These are phyloP conservation scores for Mortierella sp. DNA, from an alignment of 371 early-diverging fungal genomes.

Conservation along the genomic window DNA sequence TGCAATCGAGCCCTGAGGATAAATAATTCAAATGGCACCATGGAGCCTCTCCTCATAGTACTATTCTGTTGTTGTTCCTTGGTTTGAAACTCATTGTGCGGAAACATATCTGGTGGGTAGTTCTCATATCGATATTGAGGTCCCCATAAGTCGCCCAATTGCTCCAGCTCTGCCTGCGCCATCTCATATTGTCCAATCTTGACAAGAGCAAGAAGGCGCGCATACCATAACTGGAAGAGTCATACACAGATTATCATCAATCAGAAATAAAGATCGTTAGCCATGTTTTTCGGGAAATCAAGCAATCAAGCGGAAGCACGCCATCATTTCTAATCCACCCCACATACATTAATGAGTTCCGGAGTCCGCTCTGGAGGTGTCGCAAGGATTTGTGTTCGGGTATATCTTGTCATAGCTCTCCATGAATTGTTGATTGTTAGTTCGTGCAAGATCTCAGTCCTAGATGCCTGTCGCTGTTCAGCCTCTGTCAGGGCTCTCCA, in stretches of 20 bases:
- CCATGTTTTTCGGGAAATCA: background rate
- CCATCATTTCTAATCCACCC: background rate
- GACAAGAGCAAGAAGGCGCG: constrained; percentile 64
- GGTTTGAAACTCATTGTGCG: constrained; percentile 17
- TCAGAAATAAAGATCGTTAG: background rate
- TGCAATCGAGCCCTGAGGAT: constrained; percentile 67
- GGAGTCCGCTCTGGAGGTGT: constrained; percentile 56
- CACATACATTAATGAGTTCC: constrained; percentile 47
- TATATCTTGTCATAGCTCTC: constrained; percentile 69
- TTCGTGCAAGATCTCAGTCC: constrained; percentile 53
- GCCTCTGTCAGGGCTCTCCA: constrained; percentile 48
- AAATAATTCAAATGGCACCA: constrained; percentile 70
- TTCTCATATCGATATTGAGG: constrained; percentile 61
- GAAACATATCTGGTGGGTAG: constrained; percentile 46
- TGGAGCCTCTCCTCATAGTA: constrained; percentile 39
- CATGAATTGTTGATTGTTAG: constrained; percentile 68
- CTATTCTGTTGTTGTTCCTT: constrained; percentile 12
- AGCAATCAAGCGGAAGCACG: background rate
- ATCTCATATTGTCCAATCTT: constrained; percentile 69
- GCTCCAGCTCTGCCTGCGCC: constrained; percentile 73
- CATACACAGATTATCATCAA: background rate
- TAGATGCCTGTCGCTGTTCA: constrained; percentile 45
- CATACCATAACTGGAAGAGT: constrained; percentile 65
- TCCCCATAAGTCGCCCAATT: constrained; percentile 66
- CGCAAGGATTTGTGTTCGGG: constrained; percentile 64